Conservation (phyloP, 208 protist genomes). For the Sergeia podlipaevii region DNA sequence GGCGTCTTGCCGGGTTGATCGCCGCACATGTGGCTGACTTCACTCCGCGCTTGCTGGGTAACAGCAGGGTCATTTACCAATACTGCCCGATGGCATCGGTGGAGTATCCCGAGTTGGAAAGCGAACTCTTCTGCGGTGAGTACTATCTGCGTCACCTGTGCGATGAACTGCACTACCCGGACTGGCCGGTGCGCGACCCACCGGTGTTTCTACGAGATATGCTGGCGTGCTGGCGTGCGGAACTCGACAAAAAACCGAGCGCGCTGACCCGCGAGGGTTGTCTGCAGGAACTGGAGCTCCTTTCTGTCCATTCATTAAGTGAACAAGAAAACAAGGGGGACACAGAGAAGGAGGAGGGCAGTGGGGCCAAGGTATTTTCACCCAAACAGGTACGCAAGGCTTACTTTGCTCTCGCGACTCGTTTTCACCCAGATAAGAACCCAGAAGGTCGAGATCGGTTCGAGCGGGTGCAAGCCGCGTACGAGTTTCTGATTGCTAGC, state of each 20-base stretch:
- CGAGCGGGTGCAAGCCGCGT: conserved; percentile 88
- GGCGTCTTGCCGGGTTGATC: conserved; percentile 87
- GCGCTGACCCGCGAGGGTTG: conserved; percentile 57
- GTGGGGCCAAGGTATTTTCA: conserved; percentile 15
- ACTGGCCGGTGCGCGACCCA: conserved; percentile 91
- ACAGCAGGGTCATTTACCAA: conserved; percentile 86
- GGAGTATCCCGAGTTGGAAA: conserved; percentile 78
- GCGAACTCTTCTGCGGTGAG: conserved; percentile 93
- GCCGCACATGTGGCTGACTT: conserved; percentile 91
- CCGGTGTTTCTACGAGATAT: conserved; percentile 84
- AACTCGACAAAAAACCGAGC: conserved; percentile 85
- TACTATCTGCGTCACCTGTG: conserved; percentile 96
- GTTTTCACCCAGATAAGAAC: conserved; percentile 97
- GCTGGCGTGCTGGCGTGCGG: conserved; percentile 76
- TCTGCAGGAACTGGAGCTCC: conserved; percentile 74
- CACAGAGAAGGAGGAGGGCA: conserved; percentile 3
- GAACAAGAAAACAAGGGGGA: neutral
- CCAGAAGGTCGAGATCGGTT: conserved; percentile 93
- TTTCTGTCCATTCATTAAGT: too few species aligned
- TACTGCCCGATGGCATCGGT: conserved; percentile 93
- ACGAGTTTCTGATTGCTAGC: conserved; percentile 79
- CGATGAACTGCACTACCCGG: conserved; percentile 82
- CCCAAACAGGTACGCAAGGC: conserved; percentile 84
- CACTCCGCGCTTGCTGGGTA: conserved; percentile 88
- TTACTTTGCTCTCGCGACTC: conserved; percentile 90